Evolutionary conservation across 805 yeast genomes (phyloP), one percentile per base, ranked within the genome.

Genomic region (Saccharomyces mikatae): DNA sequence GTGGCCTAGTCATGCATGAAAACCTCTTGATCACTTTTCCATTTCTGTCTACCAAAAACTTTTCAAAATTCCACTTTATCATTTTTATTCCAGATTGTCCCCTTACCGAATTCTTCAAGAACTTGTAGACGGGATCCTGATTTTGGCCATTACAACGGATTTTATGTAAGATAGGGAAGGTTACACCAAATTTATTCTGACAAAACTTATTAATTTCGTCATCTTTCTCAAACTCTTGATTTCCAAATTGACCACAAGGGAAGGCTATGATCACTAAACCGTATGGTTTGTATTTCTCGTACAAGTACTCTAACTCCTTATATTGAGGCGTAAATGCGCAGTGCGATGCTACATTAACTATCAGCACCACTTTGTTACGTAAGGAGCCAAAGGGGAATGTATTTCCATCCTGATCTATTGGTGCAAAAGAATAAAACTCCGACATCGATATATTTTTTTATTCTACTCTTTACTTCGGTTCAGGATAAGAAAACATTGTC

Each of bases 211-310:
- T 83, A 59, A 87, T 87, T 63, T 86, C 89, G 52, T 82, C 78
- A 48, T 79, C 81, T 4, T 78, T 65, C 3, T 82, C 82, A 62
- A 91, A 83, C 71, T 90, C 87, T 75, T 91, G 85, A 62, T 80
- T 73, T 24, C 86, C 89, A 66, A 89, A 89, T 68, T 88, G 96
- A 72, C 87, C 86, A 71, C 96, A 87, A 22, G 96, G 96, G 78
- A 89, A 89, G 0, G 88, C 96, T 44, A 89, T 59, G 28, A 89
- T 76, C 50, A 72, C 81, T 27, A 89, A 73, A 1, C 87, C 94
- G 56, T 77, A 63, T 50, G 77, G 80, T 54, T 76, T 71, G 72
- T 83, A 86, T 64, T 82, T 81, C 56, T 82, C 72, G 73, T 87
- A 82, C 21, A 89, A 71, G 41, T 69, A 72, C 71, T 89, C 90